Percentiles rank a stretch among this genome's conserved stretches.
These are phyloP conservation scores for Beauveria bassiana DNA, from an alignment of 2,329 filamentous ascomycete species.

Conservation along the genomic window DNA sequence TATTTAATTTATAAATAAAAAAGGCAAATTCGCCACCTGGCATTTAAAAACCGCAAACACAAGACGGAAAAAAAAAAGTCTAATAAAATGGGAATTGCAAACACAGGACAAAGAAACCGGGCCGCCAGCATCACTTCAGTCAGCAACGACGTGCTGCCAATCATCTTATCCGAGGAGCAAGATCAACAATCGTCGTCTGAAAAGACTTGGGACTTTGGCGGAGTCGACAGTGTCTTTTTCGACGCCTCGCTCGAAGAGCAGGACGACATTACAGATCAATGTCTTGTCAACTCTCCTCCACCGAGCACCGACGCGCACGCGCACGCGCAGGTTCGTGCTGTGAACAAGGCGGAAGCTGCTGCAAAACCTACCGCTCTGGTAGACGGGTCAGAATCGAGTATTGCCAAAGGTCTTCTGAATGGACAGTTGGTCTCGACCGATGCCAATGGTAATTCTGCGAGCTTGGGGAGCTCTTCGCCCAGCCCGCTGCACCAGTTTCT, in stretches of 20 bases:
- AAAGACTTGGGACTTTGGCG: background rate
- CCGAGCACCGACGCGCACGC: background rate
- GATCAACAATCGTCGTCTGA: background rate
- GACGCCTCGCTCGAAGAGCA: background rate
- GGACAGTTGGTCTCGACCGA: background rate
- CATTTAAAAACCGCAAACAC: background rate
- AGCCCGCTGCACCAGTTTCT: background rate
- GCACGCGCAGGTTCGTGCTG: background rate
- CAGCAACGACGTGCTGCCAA: background rate
- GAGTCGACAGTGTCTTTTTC: background rate
- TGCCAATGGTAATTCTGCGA: background rate
- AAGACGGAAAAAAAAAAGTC: background rate
- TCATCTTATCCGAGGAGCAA: background rate
- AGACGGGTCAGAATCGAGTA: background rate
- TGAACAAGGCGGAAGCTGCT: background rate
- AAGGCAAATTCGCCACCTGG: too few relatives aligned
- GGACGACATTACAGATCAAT: background rate
- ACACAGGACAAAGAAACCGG: constrained; percentile 1
- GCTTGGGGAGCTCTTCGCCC: background rate
- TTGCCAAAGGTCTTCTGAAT: background rate
- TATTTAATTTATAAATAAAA: too few relatives aligned
- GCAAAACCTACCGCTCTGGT: background rate
- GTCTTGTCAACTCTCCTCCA: background rate
- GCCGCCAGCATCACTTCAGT: background rate
- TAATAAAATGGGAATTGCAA: background rate